phyloP scores from a whole-genome alignment of 306 rosid genomes.

The Cicer chorassanicum region DNA sequence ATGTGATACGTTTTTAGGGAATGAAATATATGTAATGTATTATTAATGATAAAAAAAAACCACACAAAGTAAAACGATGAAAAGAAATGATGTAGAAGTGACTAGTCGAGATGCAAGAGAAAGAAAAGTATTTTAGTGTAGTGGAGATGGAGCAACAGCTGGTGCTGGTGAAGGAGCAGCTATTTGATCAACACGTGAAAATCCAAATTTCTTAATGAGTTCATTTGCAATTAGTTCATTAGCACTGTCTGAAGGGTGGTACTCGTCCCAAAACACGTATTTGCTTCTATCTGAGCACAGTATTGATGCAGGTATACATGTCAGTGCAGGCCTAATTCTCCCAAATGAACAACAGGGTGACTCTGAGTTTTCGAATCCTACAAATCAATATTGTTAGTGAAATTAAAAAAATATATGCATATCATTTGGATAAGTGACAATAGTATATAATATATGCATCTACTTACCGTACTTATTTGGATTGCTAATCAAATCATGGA shows the following conservation, averaged over 20 bases:
- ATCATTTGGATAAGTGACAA: background rate
- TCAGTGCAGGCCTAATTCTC: slow-evolving; percentile 80
- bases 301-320: slow-evolving; percentile 82
- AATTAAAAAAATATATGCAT: too few species aligned
- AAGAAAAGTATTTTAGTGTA: slow-evolving; percentile 37
- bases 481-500: slow-evolving; percentile 65
- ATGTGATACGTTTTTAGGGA: too few species aligned
- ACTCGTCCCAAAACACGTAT: slow-evolving; percentile 96
- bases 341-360: slow-evolving; percentile 92
- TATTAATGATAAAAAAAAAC: too few species aligned
- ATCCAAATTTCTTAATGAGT: slow-evolving; percentile 84
- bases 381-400: background rate
- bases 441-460: background rate
- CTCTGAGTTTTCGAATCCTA: slow-evolving; percentile 79
- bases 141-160: slow-evolving; percentile 63
- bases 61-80: background rate
- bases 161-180: slow-evolving; percentile 41
- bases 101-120: background rate
- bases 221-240: slow-evolving; percentile 79
- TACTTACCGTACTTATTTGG: slow-evolving; percentile 72
- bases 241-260: slow-evolving; percentile 90
- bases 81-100: background rate
- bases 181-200: slow-evolving; percentile 36
- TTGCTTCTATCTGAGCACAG: slow-evolving; percentile 91
- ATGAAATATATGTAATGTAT: too few species aligned